Conservation (phyloP, 768 basidiomycete genomes). For the Mycena rebaudengoi region DNA sequence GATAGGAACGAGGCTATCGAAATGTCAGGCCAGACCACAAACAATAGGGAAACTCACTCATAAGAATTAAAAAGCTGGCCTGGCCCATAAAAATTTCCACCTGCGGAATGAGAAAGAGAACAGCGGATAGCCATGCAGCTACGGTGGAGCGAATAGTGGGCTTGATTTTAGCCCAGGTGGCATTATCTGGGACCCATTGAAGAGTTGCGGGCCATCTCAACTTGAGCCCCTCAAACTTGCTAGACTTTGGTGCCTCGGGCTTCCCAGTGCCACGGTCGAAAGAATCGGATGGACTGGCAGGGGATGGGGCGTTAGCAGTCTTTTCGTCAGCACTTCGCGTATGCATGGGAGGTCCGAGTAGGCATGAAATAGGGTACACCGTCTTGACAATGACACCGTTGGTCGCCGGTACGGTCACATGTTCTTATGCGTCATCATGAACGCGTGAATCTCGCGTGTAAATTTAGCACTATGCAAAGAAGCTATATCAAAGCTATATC, state of each 20-base stretch:
- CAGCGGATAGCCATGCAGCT: constrained; percentile 65
- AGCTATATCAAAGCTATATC: background rate
- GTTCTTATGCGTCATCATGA: no score
- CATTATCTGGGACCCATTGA: constrained; percentile 67
- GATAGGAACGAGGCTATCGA: constrained; percentile 68
- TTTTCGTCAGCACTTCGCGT: background rate
- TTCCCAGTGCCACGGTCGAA: background rate
- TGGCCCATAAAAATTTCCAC: constrained; percentile 64
- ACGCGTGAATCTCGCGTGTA: no score
- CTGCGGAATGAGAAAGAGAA: constrained; percentile 66
- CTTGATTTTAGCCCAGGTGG: constrained; percentile 66
- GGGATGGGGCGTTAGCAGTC: background rate
- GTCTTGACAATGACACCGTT: no score
- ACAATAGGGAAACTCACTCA: constrained; percentile 48
- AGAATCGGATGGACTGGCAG: background rate
- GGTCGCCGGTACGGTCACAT: no score
- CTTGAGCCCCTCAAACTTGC: background rate
- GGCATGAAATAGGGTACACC: no score
- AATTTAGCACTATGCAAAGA: no score
- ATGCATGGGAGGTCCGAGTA: no score
- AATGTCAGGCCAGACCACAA: constrained; percentile 1
- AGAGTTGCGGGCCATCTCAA: constrained; percentile 38
- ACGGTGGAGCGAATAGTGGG: constrained; percentile 70
- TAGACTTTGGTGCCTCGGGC: background rate
- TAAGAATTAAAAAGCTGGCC: constrained; percentile 72